Evolutionary conservation across 345 rosid genomes (phyloP), one percentile per base, ranked within the genome.

Genomic region (Melastoma malabathricum): DNA sequence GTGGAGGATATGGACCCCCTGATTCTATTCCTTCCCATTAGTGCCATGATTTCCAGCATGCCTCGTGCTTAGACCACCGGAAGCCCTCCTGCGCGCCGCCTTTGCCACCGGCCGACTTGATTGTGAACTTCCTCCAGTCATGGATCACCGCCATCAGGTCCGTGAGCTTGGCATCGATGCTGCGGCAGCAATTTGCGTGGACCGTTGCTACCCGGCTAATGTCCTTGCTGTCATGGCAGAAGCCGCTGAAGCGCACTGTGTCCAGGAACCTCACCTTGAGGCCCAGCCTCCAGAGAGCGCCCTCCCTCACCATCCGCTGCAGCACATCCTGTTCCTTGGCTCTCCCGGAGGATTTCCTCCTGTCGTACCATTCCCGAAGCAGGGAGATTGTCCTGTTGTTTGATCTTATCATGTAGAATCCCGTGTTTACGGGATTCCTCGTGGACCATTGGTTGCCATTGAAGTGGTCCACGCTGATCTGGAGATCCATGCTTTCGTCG

Each of bases 171-270:
- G 97, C 89, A 7, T 50, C 38, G 2, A 85, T 70, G 3, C 68
- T 77, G 15, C 82, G 84, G 43, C 97, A 84, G 50, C 97, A 83
- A 17, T 89, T 85, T 6, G 97, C 84, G 43, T 89, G 95, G 7
- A 80, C 83, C 0, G 89, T 89, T 1, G 54, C 52, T 0, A 89
- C 89, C 0, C 48, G 66, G 1, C 59, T 14, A 49, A 80, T 34
- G 50, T 89, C 74, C 9, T 10, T n/a, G 59, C 86, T 85, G 23
- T 75, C 76, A 29, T 72, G 60, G 50, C 95, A 89, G 58, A 85
- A 89, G 22, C 97, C 97, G 10, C 95, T 84, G 54, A 89, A 85
- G 5, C 62, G 45, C 2, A 17, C 44, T 1, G 92, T 80, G 44
- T 68, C 72, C 56, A 80, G 58, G 60, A 73, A 79, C 51, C 62